These are phyloP conservation scores for Mortierella sp. DNA, from an alignment of 371 early-diverging fungal species.

Conservation along the genomic window DNA sequence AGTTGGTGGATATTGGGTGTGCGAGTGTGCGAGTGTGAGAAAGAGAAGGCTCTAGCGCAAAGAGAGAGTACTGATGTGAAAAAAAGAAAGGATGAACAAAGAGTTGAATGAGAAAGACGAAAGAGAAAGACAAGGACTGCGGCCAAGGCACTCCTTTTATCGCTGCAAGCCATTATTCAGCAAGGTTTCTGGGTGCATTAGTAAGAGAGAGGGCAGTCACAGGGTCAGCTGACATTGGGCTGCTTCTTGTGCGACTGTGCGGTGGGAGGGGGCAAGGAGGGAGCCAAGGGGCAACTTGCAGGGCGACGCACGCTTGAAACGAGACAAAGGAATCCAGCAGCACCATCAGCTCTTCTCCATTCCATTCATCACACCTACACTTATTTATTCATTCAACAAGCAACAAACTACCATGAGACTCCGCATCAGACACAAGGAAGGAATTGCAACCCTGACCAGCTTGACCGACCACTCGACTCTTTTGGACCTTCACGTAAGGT, in stretches of 20 bases:
- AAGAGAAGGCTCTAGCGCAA: neutral
- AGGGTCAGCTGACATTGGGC: neutral
- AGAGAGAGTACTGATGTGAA: neutral
- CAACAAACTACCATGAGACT: slow-evolving; percentile 60
- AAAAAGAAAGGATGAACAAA: neutral
- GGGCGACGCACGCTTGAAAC: neutral
- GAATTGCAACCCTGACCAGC: slow-evolving; percentile 56
- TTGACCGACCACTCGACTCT: slow-evolving; percentile 49
- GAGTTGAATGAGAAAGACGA: neutral
- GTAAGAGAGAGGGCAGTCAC: slow-evolving; percentile 10
- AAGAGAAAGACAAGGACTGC: neutral
- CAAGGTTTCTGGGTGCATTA: slow-evolving; percentile 7
- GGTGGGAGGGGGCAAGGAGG: neutral
- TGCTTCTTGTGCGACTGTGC: too few relatives aligned
- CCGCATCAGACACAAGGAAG: slow-evolving; percentile 63
- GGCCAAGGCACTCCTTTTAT: neutral
- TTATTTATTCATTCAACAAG: slow-evolving; percentile 34
- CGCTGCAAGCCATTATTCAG: neutral
- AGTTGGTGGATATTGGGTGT: neutral
- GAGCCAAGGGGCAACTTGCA: too few relatives aligned
- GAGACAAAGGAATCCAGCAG: neutral
- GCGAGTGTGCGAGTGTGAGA: neutral
- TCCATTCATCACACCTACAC: slow-evolving; percentile 17
- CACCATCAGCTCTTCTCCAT: neutral
- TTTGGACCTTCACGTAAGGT: slow-evolving; percentile 45